A percentile compares a stretch with the other conserved stretches of the same genome.
phyloP scores from a whole-genome alignment of 2,329 filamentous ascomycete genomes.

The Cladosporium velox region DNA sequence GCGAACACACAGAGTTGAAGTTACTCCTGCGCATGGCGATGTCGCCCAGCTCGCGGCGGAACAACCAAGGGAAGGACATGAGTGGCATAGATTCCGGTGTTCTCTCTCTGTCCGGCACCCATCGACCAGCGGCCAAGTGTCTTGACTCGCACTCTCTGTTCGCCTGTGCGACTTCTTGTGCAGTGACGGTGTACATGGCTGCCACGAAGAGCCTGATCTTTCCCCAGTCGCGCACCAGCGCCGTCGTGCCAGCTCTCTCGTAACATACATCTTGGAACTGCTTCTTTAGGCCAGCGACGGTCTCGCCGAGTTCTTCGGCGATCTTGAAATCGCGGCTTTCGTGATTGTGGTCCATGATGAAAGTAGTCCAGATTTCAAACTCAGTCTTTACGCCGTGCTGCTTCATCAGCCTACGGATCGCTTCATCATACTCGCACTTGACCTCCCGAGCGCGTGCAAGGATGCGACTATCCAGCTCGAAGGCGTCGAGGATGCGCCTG shows the following conservation, averaged over 20 bases:
- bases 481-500: slow-evolving; percentile 66
- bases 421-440: slow-evolving; percentile 76
- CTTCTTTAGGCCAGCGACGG: slow-evolving; percentile 66
- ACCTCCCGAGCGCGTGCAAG: slow-evolving; percentile 63
- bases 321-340: slow-evolving; percentile 80
- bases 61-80: slow-evolving; percentile 94
- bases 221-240: slow-evolving; percentile 48
- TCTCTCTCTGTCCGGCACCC: slow-evolving; percentile 42
- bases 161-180: slow-evolving; percentile 65
- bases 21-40: slow-evolving; percentile 56
- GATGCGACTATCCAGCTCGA: slow-evolving; percentile 55
- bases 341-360: slow-evolving; percentile 73
- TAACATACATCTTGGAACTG: slow-evolving; percentile 69
- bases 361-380: slow-evolving; percentile 89
- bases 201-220: slow-evolving; percentile 72
- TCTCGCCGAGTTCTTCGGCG: slow-evolving; percentile 75
- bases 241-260: slow-evolving; percentile 57
- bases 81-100: slow-evolving; percentile 66
- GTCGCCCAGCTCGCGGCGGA: slow-evolving; percentile 68
- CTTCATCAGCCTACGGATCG: slow-evolving; percentile 76
- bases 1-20: neutral
- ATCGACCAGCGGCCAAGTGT: slow-evolving; percentile 42
- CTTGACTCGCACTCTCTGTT: slow-evolving; percentile 52
- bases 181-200: slow-evolving; percentile 85
- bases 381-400: slow-evolving; percentile 83